phyloP scores from a whole-genome alignment of 2,329 filamentous ascomycete genomes.

The Huntiella omanensis region DNA sequence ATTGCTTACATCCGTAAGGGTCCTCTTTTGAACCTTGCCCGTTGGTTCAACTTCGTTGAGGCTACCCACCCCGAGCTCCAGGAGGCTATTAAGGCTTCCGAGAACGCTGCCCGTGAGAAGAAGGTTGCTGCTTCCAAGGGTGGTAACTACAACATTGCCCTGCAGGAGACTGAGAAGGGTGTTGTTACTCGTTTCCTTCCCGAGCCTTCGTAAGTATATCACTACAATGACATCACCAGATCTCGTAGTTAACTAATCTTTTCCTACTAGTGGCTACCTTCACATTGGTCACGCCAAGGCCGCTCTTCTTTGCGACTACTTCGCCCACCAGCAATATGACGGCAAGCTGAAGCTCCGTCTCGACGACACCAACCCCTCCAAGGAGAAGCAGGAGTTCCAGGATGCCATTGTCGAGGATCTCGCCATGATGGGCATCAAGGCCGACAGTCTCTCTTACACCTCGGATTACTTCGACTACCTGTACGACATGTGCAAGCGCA shows the following conservation, averaged over 20 bases:
- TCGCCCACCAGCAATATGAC: conserved; percentile 81
- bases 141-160: conserved; percentile 72
- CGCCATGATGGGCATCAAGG: conserved; percentile 75
- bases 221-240: conserved; percentile 2
- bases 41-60: conserved; percentile 82
- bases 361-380: conserved; percentile 92
- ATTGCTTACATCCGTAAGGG: conserved; percentile 65
- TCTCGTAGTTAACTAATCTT: neutral
- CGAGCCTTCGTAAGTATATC: conserved; percentile 56
- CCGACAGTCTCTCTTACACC: conserved; percentile 72
- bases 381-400: conserved; percentile 93
- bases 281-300: conserved; percentile 95
- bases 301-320: conserved; percentile 86
- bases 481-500: conserved; percentile 64
- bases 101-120: conserved; percentile 50
- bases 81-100: conserved; percentile 48
- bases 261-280: conserved; percentile 46
- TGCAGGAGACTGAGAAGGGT: conserved; percentile 69
- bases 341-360: conserved; percentile 83
- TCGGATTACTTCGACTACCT: conserved; percentile 91
- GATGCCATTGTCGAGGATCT: conserved; percentile 88
- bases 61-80: conserved; percentile 61
- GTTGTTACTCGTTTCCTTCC: conserved; percentile 87
- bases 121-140: conserved; percentile 53
- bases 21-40: conserved; percentile 52